Conservation (phyloP, 805 yeast species). For the Yamadazyma endophytica region DNA sequence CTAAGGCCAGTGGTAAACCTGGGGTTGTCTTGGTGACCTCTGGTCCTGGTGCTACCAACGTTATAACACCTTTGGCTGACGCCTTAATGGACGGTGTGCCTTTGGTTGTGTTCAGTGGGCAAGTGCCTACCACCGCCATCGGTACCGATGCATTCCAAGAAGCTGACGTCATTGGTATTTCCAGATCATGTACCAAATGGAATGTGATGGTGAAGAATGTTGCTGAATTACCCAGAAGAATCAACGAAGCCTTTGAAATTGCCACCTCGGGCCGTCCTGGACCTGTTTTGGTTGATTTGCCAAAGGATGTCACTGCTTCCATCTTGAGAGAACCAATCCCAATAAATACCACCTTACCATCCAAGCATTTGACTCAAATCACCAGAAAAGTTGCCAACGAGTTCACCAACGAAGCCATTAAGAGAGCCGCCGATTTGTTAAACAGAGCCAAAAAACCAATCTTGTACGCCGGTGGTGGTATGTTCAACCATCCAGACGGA, state of each 20-base stretch:
- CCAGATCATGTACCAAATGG: constrained; percentile 98
- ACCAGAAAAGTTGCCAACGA: constrained; percentile 68
- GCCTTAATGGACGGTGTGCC: constrained; percentile 98
- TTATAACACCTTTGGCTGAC: constrained; percentile 97
- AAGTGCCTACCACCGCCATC: constrained; percentile 91
- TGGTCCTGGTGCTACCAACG: constrained; percentile 99
- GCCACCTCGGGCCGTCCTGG: constrained; percentile 97
- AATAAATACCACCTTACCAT: constrained; percentile 69
- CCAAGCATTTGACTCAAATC: constrained; percentile 63
- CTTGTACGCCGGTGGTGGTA: constrained; percentile 89
- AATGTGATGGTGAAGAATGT: constrained; percentile 96
- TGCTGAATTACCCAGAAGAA: constrained; percentile 90
- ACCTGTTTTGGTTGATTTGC: constrained; percentile 95
- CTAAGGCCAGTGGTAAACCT: constrained; percentile 91
- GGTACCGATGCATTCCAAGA: constrained; percentile 99
- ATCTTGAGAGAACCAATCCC: constrained; percentile 86
- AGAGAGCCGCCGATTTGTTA: constrained; percentile 72
- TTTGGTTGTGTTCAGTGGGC: constrained; percentile 94
- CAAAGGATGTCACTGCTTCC: constrained; percentile 96
- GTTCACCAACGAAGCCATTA: constrained; percentile 69
- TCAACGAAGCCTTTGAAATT: constrained; percentile 96
- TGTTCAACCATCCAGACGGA: constrained; percentile 74
- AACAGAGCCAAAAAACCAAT: constrained; percentile 85
- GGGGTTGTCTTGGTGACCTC: constrained; percentile 98
- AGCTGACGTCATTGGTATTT: constrained; percentile 96